These are phyloP conservation scores for Penicillium dipodomyicola DNA, from an alignment of 495 filamentous ascomycete genomes.

Conservation along the genomic window DNA sequence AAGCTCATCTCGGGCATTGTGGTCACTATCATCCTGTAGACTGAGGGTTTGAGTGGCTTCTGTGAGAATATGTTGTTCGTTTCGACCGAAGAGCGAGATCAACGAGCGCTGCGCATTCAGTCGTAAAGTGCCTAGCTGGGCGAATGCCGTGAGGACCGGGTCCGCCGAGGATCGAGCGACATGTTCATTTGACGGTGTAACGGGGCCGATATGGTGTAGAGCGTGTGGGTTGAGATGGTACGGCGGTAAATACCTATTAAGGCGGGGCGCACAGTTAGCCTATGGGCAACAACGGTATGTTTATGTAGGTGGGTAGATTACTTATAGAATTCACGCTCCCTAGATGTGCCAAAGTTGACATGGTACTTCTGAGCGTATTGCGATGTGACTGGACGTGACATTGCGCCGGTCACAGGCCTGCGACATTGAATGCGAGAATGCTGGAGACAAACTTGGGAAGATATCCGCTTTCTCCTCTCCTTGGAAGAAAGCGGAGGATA, in stretches of 20 bases:
- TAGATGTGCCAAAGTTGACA: conserved; percentile 8
- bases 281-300: neutral
- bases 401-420: neutral
- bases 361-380: conserved; percentile 2
- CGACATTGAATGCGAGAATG: neutral
- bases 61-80: conserved; percentile 56
- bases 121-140: conserved; percentile 56
- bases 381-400: conserved; percentile 7
- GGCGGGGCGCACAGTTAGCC: conserved; percentile 7
- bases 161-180: conserved; percentile 39
- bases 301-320: conserved; percentile 2
- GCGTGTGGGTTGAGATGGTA: conserved; percentile 15
- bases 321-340: conserved; percentile 31
- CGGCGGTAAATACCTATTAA: conserved; percentile 23
- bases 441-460: neutral
- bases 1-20: conserved; percentile 32
- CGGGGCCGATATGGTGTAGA: conserved; percentile 12
- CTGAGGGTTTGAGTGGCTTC: conserved; percentile 58
- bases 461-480: neutral
- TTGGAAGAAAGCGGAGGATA: neutral
- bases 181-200: conserved; percentile 5
- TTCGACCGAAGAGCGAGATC: conserved; percentile 57
- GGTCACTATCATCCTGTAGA: conserved; percentile 34
- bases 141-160: conserved; percentile 57
- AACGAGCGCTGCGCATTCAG: conserved; percentile 51